Evolutionary conservation across 2,329 filamentous ascomycete species (phyloP).

Genomic region (Diplodia mutila): DNA sequence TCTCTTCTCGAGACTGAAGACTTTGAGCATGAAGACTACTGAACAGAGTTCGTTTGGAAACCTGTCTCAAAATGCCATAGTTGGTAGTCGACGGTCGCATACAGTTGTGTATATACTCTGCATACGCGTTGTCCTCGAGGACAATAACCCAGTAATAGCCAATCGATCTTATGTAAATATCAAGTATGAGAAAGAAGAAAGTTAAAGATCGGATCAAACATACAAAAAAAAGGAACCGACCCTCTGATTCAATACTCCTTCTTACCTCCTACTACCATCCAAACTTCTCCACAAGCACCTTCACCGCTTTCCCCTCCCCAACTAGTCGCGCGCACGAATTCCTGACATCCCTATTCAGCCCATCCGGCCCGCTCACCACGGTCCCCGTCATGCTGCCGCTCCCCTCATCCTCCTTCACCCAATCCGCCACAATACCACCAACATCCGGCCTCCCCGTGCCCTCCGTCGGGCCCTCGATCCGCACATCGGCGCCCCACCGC

Average conservation of each 20-base stretch:
- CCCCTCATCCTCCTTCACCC: conserved; percentile 39
- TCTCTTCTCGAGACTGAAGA: too few species aligned
- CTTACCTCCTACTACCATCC: conserved; percentile 57
- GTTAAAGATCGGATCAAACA: not conserved
- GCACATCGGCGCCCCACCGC: conserved; percentile 55
- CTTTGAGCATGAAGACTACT: too few species aligned
- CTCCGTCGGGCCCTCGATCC: conserved; percentile 59
- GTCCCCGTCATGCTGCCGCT: conserved; percentile 50
- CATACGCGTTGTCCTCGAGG: too few species aligned
- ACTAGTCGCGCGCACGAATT: conserved; percentile 60
- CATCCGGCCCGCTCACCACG: conserved; percentile 66
- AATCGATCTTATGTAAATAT: too few species aligned
- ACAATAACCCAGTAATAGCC: too few species aligned
- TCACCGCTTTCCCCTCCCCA: conserved; percentile 53
- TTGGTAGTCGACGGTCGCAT: too few species aligned
- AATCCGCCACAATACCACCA: conserved; percentile 46
- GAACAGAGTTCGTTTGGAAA: too few species aligned
- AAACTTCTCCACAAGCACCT: conserved; percentile 68
- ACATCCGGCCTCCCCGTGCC: conserved; percentile 61
- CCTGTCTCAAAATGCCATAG: too few species aligned
- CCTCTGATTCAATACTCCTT: not conserved
- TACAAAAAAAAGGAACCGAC: not conserved
- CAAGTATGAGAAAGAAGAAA: not conserved
- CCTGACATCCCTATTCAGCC: conserved; percentile 62
- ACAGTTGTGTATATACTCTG: too few species aligned